Evolutionary conservation across 257 asterid genomes (phyloP).

Genomic region (Solanum appendiculatum): DNA sequence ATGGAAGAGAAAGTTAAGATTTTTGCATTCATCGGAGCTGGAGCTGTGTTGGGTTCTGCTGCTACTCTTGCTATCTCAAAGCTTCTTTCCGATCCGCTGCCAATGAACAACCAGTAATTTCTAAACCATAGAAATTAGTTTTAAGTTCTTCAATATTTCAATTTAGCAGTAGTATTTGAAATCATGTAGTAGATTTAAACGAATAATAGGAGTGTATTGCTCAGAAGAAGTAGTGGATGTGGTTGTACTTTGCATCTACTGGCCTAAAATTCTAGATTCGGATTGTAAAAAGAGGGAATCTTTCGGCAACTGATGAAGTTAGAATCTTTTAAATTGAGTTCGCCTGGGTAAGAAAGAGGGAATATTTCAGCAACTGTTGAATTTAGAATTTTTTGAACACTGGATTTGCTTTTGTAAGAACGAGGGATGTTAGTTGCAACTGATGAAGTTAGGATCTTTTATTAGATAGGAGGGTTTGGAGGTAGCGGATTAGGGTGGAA

Average conservation of each 20-base stretch:
- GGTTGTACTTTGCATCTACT: neutral
- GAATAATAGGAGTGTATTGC: neutral
- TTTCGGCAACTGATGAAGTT: neutral
- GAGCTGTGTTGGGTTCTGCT: neutral
- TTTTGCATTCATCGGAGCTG: neutral
- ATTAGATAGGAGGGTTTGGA: neutral
- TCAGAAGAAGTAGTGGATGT: neutral
- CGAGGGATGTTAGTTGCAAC: neutral
- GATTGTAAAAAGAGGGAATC: neutral
- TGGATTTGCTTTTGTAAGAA: neutral
- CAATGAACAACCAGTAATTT: neutral
- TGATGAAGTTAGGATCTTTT: neutral
- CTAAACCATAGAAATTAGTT: neutral
- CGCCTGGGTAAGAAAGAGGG: neutral
- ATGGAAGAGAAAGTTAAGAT: conserved; percentile 45
- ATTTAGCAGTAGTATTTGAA: neutral
- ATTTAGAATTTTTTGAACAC: neutral
- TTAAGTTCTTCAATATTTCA: neutral
- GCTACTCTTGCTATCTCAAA: conserved; percentile 32
- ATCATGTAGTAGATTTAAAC: neutral
- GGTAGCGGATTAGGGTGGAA: neutral
- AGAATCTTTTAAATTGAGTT: neutral
- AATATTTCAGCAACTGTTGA: neutral
- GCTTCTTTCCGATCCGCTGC: conserved; percentile 32
- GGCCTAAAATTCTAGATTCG: neutral